Percentiles rank a stretch among this genome's conserved stretches.
These are phyloP conservation scores for Intubia oerlemansii DNA, from an alignment of 2,329 filamentous ascomycete genomes.

Conservation along the genomic window DNA sequence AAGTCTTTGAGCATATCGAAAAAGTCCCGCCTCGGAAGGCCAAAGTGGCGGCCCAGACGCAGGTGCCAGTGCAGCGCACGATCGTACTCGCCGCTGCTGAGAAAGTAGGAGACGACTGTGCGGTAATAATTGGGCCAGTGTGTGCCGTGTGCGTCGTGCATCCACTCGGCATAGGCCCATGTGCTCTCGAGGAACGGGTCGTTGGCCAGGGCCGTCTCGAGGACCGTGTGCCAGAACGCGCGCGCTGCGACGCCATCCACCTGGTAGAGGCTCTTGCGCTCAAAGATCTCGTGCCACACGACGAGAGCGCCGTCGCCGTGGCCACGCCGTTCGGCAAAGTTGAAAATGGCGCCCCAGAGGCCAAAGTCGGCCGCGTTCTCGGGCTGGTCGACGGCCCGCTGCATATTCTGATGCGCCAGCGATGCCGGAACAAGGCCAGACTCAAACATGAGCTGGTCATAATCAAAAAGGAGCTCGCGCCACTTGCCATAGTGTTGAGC, in stretches of 20 bases:
- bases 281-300: constrained; percentile 11
- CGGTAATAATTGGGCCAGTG: constrained; percentile 29
- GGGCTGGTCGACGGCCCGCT: constrained; percentile 10
- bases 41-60: constrained; percentile 20
- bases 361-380: constrained; percentile 11
- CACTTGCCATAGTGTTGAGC: constrained; percentile 10
- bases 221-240: constrained; percentile 13
- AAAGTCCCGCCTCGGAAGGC: constrained; percentile 20
- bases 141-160: constrained; percentile 16
- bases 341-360: constrained; percentile 13
- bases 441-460: constrained; percentile 10
- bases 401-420: background rate
- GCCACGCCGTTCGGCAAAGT: constrained; percentile 11
- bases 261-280: constrained; percentile 9
- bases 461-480: constrained; percentile 10
- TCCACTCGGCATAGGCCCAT: constrained; percentile 20
- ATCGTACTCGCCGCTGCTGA: constrained; percentile 17
- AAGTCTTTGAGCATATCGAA: constrained; percentile 19
- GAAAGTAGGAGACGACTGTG: constrained; percentile 21
- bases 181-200: constrained; percentile 14
- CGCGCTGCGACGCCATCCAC: constrained; percentile 9
- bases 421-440: constrained; percentile 6
- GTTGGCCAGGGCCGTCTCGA: constrained; percentile 14
- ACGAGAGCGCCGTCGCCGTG: constrained; percentile 9
- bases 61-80: constrained; percentile 26